Base-by-base conservation (phyloP, 306 rosid species). In the Prunus dulcis region DNA sequence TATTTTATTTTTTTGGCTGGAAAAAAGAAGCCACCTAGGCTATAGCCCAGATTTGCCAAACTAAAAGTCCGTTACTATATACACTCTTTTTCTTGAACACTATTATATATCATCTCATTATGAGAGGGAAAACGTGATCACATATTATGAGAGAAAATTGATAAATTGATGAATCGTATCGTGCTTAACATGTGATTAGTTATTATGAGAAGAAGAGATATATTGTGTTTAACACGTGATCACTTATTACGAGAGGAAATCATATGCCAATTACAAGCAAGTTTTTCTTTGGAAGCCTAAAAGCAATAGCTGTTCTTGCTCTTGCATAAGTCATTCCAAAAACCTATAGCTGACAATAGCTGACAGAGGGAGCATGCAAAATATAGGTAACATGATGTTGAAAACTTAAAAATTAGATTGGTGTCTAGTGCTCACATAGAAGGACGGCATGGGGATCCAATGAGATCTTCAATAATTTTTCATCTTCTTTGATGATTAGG, bases 391-490 rank as follows among this genome's bases (percentile, higher is more conserved):
- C 20, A n/a, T 22, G 9, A 53, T 11, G 9, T 53, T 2, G 19
- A 53, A 7, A 11, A 53, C 60, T 3, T 3, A 2, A 22, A 19
- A 53, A 19, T 19, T 19, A 15, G 18, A 9, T 69, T 70, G 74
- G 38, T 70, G 19, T 70, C 13, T 70, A 52, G 73, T 27, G 61
- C 46, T 70, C 13, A 6, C 60, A 30, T 70, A 18, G n/a, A 60
- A 69, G n/a, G 74, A 70, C 19, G 62, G 45, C 12, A 55, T 3
- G 61, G 61, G 61, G 41, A 28, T 30, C 74, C 74, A 51, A 41
- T 69, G 28, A 51, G 28, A 27, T 52, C 12, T 30, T 51, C 74
- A 51, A 70, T 70, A 51, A 70, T 70, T 50, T 51, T 27, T 34
- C 23, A 18, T 70, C 12, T 70, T 51, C 61, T 23, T 55, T 9